Evolutionary conservation across 768 basidiomycete species (phyloP).

Genomic region (Podaxis mareebaensis): DNA sequence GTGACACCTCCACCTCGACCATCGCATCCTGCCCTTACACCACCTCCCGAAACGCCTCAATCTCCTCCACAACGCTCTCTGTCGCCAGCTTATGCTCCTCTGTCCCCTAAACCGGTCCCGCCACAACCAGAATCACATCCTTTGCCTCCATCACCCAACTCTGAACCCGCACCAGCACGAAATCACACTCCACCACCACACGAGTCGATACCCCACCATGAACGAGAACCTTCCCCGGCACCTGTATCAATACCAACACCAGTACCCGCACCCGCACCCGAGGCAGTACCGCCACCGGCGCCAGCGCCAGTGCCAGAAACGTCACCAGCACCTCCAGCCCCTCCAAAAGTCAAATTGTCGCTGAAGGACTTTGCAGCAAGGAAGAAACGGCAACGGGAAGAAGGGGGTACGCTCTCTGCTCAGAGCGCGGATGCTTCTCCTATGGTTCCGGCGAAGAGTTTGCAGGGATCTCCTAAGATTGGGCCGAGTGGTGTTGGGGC

Average conservation of each 20-base stretch:
- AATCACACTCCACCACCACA: background rate
- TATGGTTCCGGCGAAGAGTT: background rate
- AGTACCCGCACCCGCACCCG: background rate
- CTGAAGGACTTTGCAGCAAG: constrained; percentile 58
- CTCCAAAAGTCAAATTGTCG: constrained; percentile 53
- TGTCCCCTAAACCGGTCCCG: background rate
- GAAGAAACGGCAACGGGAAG: constrained; percentile 54
- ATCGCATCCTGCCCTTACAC: background rate
- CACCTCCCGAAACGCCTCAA: background rate
- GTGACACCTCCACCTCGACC: background rate
- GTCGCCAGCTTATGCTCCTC: background rate
- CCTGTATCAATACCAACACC: background rate
- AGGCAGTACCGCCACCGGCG: background rate
- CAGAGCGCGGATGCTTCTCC: constrained; percentile 18
- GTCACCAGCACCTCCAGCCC: constrained; percentile 11
- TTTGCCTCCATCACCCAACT: background rate
- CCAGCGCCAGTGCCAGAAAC: background rate
- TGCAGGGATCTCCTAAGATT: constrained; percentile 12
- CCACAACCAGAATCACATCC: background rate
- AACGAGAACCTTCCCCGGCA: background rate
- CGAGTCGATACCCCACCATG: background rate
- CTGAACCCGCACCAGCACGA: background rate
- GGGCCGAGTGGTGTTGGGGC: background rate
- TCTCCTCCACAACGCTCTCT: no score
- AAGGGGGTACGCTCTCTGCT: constrained; percentile 27